Evolutionary conservation across 495 filamentous ascomycete species (phyloP), one percentile per base, ranked within the genome.

Genomic region (Xylaria grammica): DNA sequence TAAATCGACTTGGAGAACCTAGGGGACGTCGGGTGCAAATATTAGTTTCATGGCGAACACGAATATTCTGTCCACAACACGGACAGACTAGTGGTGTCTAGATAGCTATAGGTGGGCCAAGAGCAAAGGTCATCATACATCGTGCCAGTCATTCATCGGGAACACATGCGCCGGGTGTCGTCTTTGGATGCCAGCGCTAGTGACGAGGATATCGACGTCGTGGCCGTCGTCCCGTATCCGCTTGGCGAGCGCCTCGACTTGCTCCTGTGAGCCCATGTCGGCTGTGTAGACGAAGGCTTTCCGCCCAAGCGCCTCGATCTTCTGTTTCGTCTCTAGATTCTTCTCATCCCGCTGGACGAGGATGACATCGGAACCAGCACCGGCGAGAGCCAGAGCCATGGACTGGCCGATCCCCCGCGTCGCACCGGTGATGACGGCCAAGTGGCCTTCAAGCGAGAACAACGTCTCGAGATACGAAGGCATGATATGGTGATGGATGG

Each of bases 401-500:
- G 87, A 81, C 8, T 89, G 77, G 22, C 89, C 89, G 4, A 91
- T 75, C 8, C 89, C 89, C 55, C 89, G 77, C 3, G 86, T 88
- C 32, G 88, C 88, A 26, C 89, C 89, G 19, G 88, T 90, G 17
- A 91, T 81, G 46, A 91, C 85, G 45, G 87, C 89, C 51, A 90
- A 84, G 76, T 91, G 90, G 61, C 87, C 88, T 17, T 87, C 78
- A 64, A 91, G 86, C 32, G 84, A 86, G 80, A 91, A 91, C 69
- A 91, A 83, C 70, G 70, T 78, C 26, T 75, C 65, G 77, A 90
- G 89, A 68, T 87, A 79, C 7, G 65, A 62, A 30, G 65, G n/a
- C 58, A 62, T 22, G 17, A 17, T 10, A 42, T 19, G 17, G 38
- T 1, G 15, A 7, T 11, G 38, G 24, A 5, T 6, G 54, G 10